Conservation (phyloP, 352 stramenopile genomes). For the Globisporangium uncinulatum region DNA sequence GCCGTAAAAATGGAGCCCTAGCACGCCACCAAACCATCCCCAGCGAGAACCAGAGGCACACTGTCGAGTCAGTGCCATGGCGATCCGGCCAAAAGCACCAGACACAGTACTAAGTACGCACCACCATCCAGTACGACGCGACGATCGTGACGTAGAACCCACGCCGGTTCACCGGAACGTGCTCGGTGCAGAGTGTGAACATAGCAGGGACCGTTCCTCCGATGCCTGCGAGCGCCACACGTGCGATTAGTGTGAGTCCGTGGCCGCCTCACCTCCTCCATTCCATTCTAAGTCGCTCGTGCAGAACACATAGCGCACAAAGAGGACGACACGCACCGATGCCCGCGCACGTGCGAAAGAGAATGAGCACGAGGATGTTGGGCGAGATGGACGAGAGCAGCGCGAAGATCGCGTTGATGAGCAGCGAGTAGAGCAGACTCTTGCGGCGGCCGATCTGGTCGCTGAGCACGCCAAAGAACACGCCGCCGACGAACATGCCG, state of each 20-base stretch:
- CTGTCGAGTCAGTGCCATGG: not conserved
- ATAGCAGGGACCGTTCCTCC: constrained; percentile 82
- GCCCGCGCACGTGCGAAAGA: constrained; percentile 51
- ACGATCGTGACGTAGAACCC: constrained; percentile 86
- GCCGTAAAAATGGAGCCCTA: constrained; percentile 84
- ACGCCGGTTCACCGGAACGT: constrained; percentile 67
- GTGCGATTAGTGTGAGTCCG: not conserved
- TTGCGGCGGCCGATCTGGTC: constrained; percentile 72
- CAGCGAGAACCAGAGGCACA: not conserved
- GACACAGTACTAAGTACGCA: constrained; percentile 16
- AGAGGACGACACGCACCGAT: constrained; percentile 30
- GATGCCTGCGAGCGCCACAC: constrained; percentile 42
- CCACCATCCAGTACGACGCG: constrained; percentile 89
- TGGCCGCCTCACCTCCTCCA: too few species aligned
- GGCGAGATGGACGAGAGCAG: constrained; percentile 67
- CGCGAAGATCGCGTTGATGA: constrained; percentile 76
- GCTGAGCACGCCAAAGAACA: constrained; percentile 69
- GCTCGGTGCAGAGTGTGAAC: constrained; percentile 85
- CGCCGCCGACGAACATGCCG: constrained; percentile 86
- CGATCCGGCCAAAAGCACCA: not conserved
- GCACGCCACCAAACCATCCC: too few species aligned
- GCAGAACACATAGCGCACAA: too few species aligned
- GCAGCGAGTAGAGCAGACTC: constrained; percentile 69
- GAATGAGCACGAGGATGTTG: constrained; percentile 58
- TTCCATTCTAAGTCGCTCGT: too few species aligned